Base-by-base conservation (phyloP, 495 filamentous ascomycete genomes). In the Hypoxylon intermedium region DNA sequence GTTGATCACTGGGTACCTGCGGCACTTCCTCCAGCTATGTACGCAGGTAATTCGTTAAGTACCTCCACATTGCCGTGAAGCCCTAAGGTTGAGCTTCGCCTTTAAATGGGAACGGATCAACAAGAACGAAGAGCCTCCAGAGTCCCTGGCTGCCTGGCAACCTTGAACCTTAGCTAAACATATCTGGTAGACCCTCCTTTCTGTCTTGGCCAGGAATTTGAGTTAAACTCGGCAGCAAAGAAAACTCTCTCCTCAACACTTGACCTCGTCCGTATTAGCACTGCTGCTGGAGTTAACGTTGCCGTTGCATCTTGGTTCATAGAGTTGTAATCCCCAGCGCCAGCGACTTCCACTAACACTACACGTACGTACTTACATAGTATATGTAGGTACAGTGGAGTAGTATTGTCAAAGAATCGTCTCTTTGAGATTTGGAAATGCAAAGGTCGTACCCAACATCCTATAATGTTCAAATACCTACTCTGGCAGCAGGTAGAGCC, bases 1-100 rank as follows among this genome's bases (percentile, higher is more conserved):
- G 62, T 33, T 65, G 62, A 65, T 65, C 62, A 60, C 26, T 38
- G 31, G 44, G 55, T 60, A 55, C 49, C 44, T 46, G 54, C 36
- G 12, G 41, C 15, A 7, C 23, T 4, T 5, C 5, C 11, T n/a
- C 16, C 41, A n/a, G 18, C 18, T 26, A 45, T 13, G 42, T 45
- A 45, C 37, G 24, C 7, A 26, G 44, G 46, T 28, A 49, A 64
- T 64, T 64, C 54, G 60, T 51, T 49, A 18, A 45, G 51, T 42
- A 59, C 60, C 54, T 54, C 49, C 43, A 26, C 42, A 26, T 26
- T n/a, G n/a, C n/a, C n/a, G 19, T 18, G 36, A 43, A 16, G 40
- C 20, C 38, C 12, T 9, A n/a, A n/a, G n/a, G n/a, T n/a, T 5
- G 19, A 12, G 33, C 40, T 53, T 57, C 23, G 41, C 40, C 48